Evolutionary conservation across 805 yeast genomes (phyloP).

Genomic region (Nakazawaea ishiwadae): DNA sequence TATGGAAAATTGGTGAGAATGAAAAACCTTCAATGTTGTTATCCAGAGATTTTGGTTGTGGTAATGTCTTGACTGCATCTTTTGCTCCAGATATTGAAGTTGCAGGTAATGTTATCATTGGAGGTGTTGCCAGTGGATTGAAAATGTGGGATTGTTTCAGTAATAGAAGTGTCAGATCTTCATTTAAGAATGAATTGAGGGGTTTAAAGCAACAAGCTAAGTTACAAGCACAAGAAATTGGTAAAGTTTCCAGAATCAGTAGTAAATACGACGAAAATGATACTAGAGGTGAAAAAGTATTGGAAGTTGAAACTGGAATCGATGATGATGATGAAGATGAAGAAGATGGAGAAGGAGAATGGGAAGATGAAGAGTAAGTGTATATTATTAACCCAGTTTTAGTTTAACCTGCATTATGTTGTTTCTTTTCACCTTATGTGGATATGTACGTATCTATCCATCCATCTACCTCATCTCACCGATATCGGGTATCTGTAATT

Average conservation of each 20-base stretch:
- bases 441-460: not conserved
- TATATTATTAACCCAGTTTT: not conserved
- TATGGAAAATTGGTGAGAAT: conserved; percentile 70
- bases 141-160: conserved; percentile 92
- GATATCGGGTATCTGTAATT: no score
- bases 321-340: conserved; percentile 52
- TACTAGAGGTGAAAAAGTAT: conserved; percentile 46
- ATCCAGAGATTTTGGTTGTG: conserved; percentile 89
- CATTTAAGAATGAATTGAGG: conserved; percentile 57
- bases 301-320: conserved; percentile 61
- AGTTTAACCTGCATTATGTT: not conserved
- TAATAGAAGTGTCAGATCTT: conserved; percentile 69
- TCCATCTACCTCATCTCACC: not conserved
- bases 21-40: conserved; percentile 80
- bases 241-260: conserved; percentile 69
- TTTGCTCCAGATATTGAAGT: conserved; percentile 88
- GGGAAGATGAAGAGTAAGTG: conserved; percentile 10
- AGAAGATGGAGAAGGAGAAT: conserved; percentile 33
- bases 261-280: conserved; percentile 53
- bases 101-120: conserved; percentile 77
- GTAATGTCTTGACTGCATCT: conserved; percentile 77
- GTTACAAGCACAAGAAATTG: conserved; percentile 47
- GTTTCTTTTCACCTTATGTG: not conserved
- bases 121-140: conserved; percentile 80
- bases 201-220: conserved; percentile 52